Evolutionary conservation across 2,329 filamentous ascomycete genomes (phyloP).

Genomic region (Helminthosporium solani): DNA sequence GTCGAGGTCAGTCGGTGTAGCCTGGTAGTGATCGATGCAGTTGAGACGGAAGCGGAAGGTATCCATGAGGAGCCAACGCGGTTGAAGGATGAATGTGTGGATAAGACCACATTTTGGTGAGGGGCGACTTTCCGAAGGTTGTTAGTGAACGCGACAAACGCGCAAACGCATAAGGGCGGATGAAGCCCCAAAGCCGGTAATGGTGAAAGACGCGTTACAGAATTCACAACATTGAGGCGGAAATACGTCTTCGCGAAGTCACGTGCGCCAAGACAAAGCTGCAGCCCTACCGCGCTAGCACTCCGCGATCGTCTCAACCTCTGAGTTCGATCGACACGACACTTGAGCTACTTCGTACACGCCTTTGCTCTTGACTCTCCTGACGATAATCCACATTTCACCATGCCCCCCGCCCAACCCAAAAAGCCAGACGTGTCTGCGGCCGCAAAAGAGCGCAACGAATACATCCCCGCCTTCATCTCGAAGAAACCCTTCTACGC

Average conservation of each 20-base stretch:
- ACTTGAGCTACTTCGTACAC: not conserved
- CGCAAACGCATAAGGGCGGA: not conserved
- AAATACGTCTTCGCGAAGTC: conserved; percentile 26
- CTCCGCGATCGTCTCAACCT: conserved; percentile 13
- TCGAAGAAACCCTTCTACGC: conserved; percentile 97
- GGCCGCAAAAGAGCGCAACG: conserved; percentile 81
- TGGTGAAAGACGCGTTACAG: conserved; percentile 8
- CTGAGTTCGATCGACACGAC: conserved; percentile 5
- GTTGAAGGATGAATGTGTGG: conserved; percentile 1
- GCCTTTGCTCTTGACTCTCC: conserved; percentile 1
- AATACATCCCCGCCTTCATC: conserved; percentile 98
- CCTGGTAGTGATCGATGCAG: conserved; percentile 93
- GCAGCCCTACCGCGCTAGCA: conserved; percentile 33
- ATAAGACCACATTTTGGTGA: conserved; percentile 16
- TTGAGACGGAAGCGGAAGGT: conserved; percentile 89
- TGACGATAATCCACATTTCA: conserved; percentile 2
- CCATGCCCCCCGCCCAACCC: conserved; percentile 50
- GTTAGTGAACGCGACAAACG: not conserved
- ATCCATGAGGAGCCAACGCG: conserved; percentile 55
- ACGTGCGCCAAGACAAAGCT: conserved; percentile 16
- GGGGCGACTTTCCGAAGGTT: not conserved
- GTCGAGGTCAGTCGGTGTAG: conserved; percentile 74
- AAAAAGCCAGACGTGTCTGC: conserved; percentile 55
- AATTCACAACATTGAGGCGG: conserved; percentile 13
- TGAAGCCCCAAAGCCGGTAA: not conserved